These are phyloP conservation scores for Omphalotus guepiniiformis DNA, from an alignment of 768 basidiomycete genomes.

Conservation along the genomic window DNA sequence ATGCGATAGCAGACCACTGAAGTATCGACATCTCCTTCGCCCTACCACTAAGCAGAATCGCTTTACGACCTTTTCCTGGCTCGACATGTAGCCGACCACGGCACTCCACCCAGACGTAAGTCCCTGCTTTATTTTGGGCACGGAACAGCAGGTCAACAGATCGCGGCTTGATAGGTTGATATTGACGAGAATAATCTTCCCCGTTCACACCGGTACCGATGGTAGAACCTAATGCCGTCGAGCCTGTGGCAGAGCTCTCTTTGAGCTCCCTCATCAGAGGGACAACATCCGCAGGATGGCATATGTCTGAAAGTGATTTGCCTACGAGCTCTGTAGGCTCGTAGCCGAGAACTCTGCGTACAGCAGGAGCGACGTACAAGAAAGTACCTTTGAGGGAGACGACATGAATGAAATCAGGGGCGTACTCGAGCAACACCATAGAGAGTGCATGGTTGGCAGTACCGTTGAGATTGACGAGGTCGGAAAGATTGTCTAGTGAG, in stretches of 20 bases:
- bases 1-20: slow-evolving; percentile 53
- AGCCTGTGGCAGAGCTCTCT: slow-evolving; percentile 41
- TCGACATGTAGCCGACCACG: slow-evolving; percentile 88
- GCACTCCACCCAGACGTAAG: slow-evolving; percentile 87
- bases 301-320: slow-evolving; percentile 71
- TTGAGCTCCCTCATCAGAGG: slow-evolving; percentile 92
- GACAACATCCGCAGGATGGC: slow-evolving; percentile 87
- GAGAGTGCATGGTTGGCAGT: slow-evolving; percentile 47
- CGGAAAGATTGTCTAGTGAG: slow-evolving; percentile 5
- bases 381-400: slow-evolving; percentile 90
- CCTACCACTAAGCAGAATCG: slow-evolving; percentile 86
- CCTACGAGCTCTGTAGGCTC: slow-evolving; percentile 81
- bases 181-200: slow-evolving; percentile 6
- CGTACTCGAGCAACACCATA: slow-evolving; percentile 53
- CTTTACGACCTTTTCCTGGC: slow-evolving; percentile 91
- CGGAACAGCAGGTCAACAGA: slow-evolving; percentile 85
- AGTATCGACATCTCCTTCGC: slow-evolving; percentile 62
- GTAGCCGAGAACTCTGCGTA: slow-evolving; percentile 79
- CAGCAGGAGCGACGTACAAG: slow-evolving; percentile 86
- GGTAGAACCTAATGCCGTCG: neutral
- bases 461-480: slow-evolving; percentile 9
- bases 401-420: slow-evolving; percentile 84
- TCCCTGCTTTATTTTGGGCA: slow-evolving; percentile 58
- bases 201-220: neutral
- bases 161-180: slow-evolving; percentile 33